Percentiles rank a stretch among this genome's conserved stretches.
phyloP scores from a whole-genome alignment of 1,284 basidiomycete species.

The Pisolithus thermaeus region DNA sequence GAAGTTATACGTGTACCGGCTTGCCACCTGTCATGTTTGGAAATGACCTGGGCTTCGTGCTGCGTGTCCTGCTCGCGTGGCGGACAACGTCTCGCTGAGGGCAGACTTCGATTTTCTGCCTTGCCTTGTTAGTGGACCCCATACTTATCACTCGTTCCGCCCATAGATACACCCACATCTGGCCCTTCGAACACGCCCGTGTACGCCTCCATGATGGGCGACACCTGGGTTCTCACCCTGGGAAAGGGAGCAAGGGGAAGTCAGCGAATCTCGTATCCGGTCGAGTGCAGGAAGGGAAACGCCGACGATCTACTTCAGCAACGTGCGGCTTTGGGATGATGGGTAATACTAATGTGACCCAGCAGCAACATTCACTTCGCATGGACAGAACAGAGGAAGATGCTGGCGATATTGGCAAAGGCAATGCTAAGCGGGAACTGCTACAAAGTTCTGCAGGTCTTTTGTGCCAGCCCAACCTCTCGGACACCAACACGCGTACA shows the following conservation, averaged over 20 bases:
- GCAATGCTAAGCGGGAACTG: background rate
- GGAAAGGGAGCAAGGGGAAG: conserved; percentile 18
- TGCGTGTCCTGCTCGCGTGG: background rate
- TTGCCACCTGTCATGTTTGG: background rate
- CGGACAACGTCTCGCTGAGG: background rate
- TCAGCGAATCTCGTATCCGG: background rate
- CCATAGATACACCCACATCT: conserved; percentile 85
- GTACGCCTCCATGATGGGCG: conserved; percentile 57
- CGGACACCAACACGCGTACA: conserved; percentile 18
- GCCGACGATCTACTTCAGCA: background rate
- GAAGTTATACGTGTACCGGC: no score
- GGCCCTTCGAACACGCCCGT: conserved; percentile 93
- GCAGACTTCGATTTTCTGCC: background rate
- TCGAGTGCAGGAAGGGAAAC: background rate
- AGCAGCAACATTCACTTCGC: background rate
- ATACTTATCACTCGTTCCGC: background rate
- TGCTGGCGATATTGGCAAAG: background rate
- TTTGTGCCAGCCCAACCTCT: conserved; percentile 14
- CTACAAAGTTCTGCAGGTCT: background rate
- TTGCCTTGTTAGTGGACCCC: background rate
- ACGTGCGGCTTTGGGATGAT: background rate
- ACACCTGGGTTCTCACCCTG: conserved; percentile 25
- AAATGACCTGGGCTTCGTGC: background rate
- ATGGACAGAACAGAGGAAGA: background rate
- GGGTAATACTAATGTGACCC: background rate